Conservation (phyloP, 1,284 basidiomycete species). For the Pyrrhoderma lamaoense region DNA sequence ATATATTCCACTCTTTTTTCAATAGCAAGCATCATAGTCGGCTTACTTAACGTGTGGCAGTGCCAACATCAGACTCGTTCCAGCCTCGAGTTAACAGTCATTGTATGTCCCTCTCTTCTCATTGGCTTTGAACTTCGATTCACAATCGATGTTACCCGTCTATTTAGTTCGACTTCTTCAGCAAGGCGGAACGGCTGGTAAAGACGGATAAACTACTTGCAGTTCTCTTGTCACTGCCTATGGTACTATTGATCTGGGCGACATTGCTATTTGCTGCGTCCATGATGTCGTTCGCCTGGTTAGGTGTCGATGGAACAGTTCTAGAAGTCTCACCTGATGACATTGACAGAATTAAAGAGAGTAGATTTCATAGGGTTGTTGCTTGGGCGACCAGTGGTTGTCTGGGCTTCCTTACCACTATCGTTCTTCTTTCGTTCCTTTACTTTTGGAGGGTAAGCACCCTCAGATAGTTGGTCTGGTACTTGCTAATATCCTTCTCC, state of each 20-base stretch:
- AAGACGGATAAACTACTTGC: conserved; percentile 16
- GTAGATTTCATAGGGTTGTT: conserved; percentile 3
- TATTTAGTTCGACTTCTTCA: conserved; percentile 17
- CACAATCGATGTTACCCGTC: background rate
- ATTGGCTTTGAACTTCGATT: background rate
- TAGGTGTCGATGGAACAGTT: conserved; percentile 14
- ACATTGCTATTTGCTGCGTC: conserved; percentile 16
- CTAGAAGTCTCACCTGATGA: conserved; percentile 2
- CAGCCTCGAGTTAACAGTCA: conserved; percentile 10
- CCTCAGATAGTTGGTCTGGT: background rate
- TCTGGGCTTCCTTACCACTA: conserved; percentile 6
- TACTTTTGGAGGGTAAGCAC: conserved; percentile 17
- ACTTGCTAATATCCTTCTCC: background rate
- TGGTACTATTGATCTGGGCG: conserved; percentile 19
- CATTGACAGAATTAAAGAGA: background rate
- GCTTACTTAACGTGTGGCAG: conserved; percentile 50
- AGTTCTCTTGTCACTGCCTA: conserved; percentile 17
- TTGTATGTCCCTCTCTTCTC: background rate
- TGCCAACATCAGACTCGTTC: conserved; percentile 42
- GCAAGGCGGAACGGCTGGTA: conserved; percentile 13
- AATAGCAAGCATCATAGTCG: conserved; percentile 45
- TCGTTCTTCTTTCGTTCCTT: conserved; percentile 13
- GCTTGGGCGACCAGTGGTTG: conserved; percentile 14
- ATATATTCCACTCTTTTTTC: conserved; percentile 42
- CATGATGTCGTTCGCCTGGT: conserved; percentile 17